Conservation (phyloP, 768 basidiomycete genomes). For the Kondoa malvinella region DNA sequence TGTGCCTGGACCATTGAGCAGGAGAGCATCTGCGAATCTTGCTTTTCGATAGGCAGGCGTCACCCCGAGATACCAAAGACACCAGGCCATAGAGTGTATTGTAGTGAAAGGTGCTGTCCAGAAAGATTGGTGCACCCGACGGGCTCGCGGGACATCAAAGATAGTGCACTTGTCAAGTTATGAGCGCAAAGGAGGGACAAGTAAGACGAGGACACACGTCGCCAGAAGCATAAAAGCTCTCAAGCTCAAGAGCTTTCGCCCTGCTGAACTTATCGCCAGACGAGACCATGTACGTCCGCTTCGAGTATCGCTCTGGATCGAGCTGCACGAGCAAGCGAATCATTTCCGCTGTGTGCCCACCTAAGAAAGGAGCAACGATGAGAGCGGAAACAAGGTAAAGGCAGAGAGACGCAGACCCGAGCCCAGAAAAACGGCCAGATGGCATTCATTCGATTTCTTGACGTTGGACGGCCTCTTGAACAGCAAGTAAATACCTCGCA, state of each 20-base stretch:
- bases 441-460: neutral
- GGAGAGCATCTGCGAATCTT: constrained; percentile 52
- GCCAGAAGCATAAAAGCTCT: constrained; percentile 29
- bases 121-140: constrained; percentile 65
- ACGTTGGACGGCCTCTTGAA: neutral
- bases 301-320: constrained; percentile 54
- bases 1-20: constrained; percentile 91
- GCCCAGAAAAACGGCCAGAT: constrained; percentile 72
- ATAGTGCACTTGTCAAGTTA: constrained; percentile 36
- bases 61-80: constrained; percentile 47
- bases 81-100: constrained; percentile 43
- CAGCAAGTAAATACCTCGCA: neutral
- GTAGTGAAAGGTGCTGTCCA: constrained; percentile 53
- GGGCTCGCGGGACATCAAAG: constrained; percentile 64
- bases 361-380: constrained; percentile 35
- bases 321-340: constrained; percentile 53
- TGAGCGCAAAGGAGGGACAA: neutral
- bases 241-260: constrained; percentile 51
- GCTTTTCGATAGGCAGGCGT: constrained; percentile 34
- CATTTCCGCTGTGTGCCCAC: constrained; percentile 86
- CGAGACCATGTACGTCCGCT: constrained; percentile 63
- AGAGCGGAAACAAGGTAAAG: constrained; percentile 5
- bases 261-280: constrained; percentile 65
- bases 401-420: constrained; percentile 48
- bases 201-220: constrained; percentile 1